Conservation (phyloP, 139 green algal genomes). For the Mesotaenium endlicherianum region DNA sequence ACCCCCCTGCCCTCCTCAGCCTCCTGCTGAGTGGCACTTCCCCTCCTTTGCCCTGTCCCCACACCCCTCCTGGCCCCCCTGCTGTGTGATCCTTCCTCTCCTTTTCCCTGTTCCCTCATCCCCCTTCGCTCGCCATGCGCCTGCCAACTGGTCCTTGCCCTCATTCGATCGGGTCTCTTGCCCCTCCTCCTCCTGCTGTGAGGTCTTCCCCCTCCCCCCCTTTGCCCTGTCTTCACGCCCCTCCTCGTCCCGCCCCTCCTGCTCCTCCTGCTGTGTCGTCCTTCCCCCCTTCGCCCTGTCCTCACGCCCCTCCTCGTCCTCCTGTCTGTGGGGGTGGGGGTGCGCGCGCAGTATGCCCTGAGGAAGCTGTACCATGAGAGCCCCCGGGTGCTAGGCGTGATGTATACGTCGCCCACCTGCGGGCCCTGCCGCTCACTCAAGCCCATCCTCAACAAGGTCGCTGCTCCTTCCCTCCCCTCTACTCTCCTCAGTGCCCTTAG, state of each 20-base stretch:
- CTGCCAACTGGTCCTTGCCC: not conserved
- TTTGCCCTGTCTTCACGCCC: too few species aligned
- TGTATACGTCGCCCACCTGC: constrained; percentile 86
- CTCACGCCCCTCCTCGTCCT: not conserved
- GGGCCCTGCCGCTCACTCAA: constrained; percentile 87
- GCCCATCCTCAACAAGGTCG: constrained; percentile 83
- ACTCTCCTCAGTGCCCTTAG: not conserved
- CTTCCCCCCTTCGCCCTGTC: not conserved
- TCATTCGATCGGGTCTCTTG: too few species aligned
- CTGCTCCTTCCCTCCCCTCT: not conserved
- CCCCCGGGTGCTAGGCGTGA: constrained; percentile 73
- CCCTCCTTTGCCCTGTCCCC: not conserved
- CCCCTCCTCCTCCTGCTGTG: not conserved
- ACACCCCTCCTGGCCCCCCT: not conserved
- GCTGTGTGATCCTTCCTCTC: not conserved
- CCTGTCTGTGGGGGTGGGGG: too few species aligned
- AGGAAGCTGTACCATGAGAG: constrained; percentile 97
- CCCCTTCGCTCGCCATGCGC: not conserved
- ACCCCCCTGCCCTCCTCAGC: not conserved
- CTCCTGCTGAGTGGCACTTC: not conserved
- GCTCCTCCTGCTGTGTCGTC: not conserved
- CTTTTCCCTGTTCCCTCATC: not conserved
- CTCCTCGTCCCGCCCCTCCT: not conserved
- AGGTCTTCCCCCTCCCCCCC: not conserved
- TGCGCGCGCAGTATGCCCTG: constrained; percentile 78